These are phyloP conservation scores for Coemansia sp. DNA, from an alignment of 192 early-diverging fungal species.

Conservation along the genomic window DNA sequence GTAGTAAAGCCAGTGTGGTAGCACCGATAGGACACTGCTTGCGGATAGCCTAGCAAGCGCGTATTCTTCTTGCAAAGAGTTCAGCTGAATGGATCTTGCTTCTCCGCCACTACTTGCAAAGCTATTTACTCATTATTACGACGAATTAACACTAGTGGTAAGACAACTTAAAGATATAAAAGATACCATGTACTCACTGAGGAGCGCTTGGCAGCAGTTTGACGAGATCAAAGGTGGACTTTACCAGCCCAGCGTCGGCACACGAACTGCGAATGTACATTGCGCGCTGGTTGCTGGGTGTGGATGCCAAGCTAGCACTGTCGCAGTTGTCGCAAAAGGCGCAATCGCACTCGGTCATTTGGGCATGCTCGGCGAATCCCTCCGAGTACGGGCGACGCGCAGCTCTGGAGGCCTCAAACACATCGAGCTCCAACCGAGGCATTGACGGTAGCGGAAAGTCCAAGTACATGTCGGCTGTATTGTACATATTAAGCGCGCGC, in stretches of 20 bases:
- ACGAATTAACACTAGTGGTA: slow-evolving; percentile 4
- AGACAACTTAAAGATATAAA: not conserved
- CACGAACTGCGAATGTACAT: slow-evolving; percentile 53
- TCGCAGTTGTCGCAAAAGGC: slow-evolving; percentile 4
- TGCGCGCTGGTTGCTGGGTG: slow-evolving; percentile 28
- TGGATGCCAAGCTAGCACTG: not conserved
- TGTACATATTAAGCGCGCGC: slow-evolving; percentile 6
- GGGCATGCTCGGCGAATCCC: slow-evolving; percentile 27
- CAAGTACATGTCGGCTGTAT: slow-evolving; percentile 12
- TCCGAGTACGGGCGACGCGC: slow-evolving; percentile 36
- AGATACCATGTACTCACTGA: slow-evolving; percentile 14
- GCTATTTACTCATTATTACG: not conserved
- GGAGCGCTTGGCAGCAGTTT: slow-evolving; percentile 51
- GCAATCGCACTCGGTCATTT: not conserved
- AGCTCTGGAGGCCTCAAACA: slow-evolving; percentile 14
- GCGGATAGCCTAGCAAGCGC: not conserved
- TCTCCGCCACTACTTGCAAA: not conserved
- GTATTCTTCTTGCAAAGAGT: not conserved
- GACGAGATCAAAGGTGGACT: slow-evolving; percentile 51
- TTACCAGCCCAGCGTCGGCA: slow-evolving; percentile 47
- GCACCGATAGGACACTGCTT: not conserved
- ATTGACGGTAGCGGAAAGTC: slow-evolving; percentile 6
- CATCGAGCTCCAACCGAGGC: slow-evolving; percentile 14
- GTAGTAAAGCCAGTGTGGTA: not conserved
- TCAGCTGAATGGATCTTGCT: not conserved